Evolutionary conservation across 805 yeast genomes (phyloP).

Genomic region (Lipomyces kockii): DNA sequence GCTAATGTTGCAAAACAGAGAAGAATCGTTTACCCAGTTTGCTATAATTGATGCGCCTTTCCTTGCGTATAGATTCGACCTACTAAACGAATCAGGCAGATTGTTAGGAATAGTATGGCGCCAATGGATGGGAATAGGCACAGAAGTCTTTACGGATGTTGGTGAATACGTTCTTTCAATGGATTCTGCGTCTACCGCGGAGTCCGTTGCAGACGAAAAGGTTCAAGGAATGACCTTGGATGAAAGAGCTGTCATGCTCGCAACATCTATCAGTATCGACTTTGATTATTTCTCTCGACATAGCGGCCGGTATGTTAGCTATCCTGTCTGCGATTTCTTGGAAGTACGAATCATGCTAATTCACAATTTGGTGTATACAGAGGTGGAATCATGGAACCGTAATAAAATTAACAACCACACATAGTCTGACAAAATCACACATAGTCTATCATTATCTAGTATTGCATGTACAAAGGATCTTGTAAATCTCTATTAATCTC

Average conservation of each 20-base stretch:
- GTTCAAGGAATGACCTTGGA: conserved; percentile 61
- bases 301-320: conserved; percentile 24
- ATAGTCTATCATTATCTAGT: conserved; percentile 1
- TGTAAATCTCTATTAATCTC: not conserved
- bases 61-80: conserved; percentile 84
- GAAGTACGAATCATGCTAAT: conserved; percentile 4
- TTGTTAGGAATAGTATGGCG: conserved; percentile 81
- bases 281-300: conserved; percentile 92
- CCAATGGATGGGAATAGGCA: conserved; percentile 92
- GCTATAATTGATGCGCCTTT: conserved; percentile 88
- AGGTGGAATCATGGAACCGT: not conserved
- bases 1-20: not conserved
- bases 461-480: not conserved
- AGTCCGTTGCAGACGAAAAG: conserved; percentile 46
- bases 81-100: conserved; percentile 59
- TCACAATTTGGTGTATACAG: conserved; percentile 15
- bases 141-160: conserved; percentile 92
- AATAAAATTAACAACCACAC: not conserved
- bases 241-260: conserved; percentile 83
- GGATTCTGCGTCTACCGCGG: conserved; percentile 63
- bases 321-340: not conserved
- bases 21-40: conserved; percentile 63
- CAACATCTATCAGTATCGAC: conserved; percentile 88
- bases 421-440: too few relatives aligned
- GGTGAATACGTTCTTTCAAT: conserved; percentile 88